Evolutionary conservation across 2,329 filamentous ascomycete species (phyloP).

Genomic region (Fusarium napiforme): DNA sequence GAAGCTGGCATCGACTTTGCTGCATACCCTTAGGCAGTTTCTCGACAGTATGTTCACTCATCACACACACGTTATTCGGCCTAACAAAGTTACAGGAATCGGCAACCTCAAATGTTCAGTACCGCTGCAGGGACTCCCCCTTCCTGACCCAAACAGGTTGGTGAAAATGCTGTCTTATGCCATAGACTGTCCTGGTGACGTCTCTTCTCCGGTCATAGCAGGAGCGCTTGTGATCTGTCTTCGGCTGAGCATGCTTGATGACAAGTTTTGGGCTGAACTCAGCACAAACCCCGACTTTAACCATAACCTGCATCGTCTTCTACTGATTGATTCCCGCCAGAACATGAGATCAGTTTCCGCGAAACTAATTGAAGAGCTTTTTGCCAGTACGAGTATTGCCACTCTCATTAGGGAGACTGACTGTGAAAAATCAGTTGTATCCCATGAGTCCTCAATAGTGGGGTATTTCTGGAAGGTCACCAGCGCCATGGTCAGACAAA

Average conservation of each 20-base stretch:
- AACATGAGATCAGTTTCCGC: constrained; percentile 46
- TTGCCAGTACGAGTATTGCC: constrained; percentile 16
- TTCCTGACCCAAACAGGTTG: constrained; percentile 38
- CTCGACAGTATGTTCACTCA: constrained; percentile 40
- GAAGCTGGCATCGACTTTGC: constrained; percentile 43
- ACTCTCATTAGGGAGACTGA: background rate
- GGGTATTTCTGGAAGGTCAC: constrained; percentile 49
- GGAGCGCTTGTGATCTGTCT: constrained; percentile 46
- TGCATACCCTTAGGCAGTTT: constrained; percentile 46
- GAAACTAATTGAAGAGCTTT: constrained; percentile 49
- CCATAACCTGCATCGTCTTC: constrained; percentile 37
- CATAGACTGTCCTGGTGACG: constrained; percentile 35
- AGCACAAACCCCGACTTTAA: constrained; percentile 37
- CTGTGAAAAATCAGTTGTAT: background rate
- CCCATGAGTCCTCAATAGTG: constrained; percentile 25
- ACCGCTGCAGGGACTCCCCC: constrained; percentile 6
- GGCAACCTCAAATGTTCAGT: constrained; percentile 17
- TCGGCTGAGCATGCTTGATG: constrained; percentile 43
- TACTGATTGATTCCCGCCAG: constrained; percentile 45
- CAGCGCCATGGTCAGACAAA: constrained; percentile 49
- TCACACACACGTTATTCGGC: background rate
- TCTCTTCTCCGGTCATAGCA: constrained; percentile 41
- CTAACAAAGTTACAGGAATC: constrained; percentile 29
- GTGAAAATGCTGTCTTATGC: constrained; percentile 46
- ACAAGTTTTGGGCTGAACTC: constrained; percentile 46